phyloP scores from a whole-genome alignment of 805 yeast genomes.

The Candida sithepensis region DNA sequence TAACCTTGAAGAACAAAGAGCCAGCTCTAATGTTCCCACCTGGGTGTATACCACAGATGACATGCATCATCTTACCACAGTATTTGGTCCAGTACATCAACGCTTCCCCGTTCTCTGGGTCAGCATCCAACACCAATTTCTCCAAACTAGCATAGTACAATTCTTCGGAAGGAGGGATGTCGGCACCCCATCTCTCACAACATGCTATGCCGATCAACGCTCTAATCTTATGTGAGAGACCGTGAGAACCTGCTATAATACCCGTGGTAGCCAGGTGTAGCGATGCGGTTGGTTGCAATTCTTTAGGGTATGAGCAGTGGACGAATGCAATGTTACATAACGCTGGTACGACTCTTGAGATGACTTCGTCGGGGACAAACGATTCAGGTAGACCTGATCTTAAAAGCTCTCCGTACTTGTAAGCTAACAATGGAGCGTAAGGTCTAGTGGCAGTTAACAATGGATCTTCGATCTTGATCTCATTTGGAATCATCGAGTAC shows the following conservation, averaged over 20 bases:
- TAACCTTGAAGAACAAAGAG: slow-evolving; percentile 44
- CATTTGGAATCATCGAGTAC: slow-evolving; percentile 56
- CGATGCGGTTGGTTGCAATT: slow-evolving; percentile 71
- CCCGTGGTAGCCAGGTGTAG: slow-evolving; percentile 72
- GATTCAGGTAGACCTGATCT: slow-evolving; percentile 53
- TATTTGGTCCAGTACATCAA: slow-evolving; percentile 71
- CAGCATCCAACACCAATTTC: slow-evolving; percentile 43
- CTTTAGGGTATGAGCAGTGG: slow-evolving; percentile 74
- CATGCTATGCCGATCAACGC: slow-evolving; percentile 71
- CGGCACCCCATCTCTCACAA: slow-evolving; percentile 83
- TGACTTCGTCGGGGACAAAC: slow-evolving; percentile 55
- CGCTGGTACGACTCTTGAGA: slow-evolving; percentile 62
- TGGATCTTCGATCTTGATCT: slow-evolving; percentile 64
- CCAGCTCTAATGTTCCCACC: slow-evolving; percentile 73
- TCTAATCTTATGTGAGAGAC: slow-evolving; percentile 66
- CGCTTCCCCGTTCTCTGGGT: slow-evolving; percentile 38
- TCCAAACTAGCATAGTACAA: slow-evolving; percentile 43
- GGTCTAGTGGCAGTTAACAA: slow-evolving; percentile 64
- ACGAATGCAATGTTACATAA: slow-evolving; percentile 71
- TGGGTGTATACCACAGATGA: slow-evolving; percentile 77
- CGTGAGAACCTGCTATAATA: slow-evolving; percentile 71
- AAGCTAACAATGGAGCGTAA: slow-evolving; percentile 63
- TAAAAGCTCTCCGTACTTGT: slow-evolving; percentile 51
- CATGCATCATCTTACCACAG: slow-evolving; percentile 70
- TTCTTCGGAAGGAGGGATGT: slow-evolving; percentile 55